Evolutionary conservation across 306 rosid genomes (phyloP), one percentile per base, ranked within the genome.

Genomic region (Rosa persica): DNA sequence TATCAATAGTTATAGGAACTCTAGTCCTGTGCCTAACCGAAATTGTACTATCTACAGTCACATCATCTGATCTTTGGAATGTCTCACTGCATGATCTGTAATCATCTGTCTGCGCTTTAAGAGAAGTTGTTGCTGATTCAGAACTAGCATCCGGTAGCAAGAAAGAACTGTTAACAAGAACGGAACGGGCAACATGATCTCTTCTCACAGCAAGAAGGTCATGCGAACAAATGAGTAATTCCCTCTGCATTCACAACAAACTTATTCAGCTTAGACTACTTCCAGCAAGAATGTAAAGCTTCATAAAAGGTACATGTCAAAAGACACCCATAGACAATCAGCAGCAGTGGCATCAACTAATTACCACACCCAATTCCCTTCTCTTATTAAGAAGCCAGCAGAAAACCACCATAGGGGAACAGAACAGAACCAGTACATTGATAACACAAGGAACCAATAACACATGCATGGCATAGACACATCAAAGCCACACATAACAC

Each of bases 101-200:
- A 73, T 85, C 98, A 62, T 93, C 99, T 23, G 93, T 87, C 64
- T 88, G 87, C 44, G 90, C 99, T 79, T 88, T 96, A 38, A 96
- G 90, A 70, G 99, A 96, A 47, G 99, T 96, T 44, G 99, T 93
- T 73, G 97, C 99, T 58, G 99, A 96, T 86, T 93, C 99, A 7
- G 97, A 93, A 81, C 99, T 96, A 78, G 88, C 96, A 74, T 91
- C 96, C 9, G 93, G 96, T 81, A 79, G 91, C 76, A 82, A 51
- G 75, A 88, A 89, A 84, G 93, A 90, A 83, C 86, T 88, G 11
- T 64, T 89, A 76, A 75, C 91, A 47, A 88, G 90, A 67, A 88
- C 78, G 13, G 96, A 86, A 47, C 90, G 90, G 69, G 97, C 88
- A 73, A 85, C 90, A 72, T 93, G 90, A 86, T 96, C 99, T 82